Evolutionary conservation across 1,284 basidiomycete species (phyloP).

Genomic region (Microbotryum saponariae): DNA sequence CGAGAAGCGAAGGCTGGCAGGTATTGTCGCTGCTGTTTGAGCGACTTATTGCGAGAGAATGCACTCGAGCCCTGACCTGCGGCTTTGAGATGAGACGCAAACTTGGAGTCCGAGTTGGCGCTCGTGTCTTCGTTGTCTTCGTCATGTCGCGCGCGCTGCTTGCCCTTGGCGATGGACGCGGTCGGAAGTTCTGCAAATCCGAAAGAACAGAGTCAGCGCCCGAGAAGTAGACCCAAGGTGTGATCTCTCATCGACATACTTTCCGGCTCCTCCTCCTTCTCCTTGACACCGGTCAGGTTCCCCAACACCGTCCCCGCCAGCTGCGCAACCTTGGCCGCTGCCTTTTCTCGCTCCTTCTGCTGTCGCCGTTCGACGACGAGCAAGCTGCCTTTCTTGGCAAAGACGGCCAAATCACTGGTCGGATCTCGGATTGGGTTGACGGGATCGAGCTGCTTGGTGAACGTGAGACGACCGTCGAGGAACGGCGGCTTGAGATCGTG

Average conservation of each 20-base stretch:
- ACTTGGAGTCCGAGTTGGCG: slow-evolving; percentile 82
- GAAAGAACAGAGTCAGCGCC: neutral
- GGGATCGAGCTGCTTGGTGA: slow-evolving; percentile 92
- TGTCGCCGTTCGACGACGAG: slow-evolving; percentile 93
- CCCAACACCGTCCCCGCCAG: slow-evolving; percentile 88
- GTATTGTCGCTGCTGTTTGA: slow-evolving; percentile 94
- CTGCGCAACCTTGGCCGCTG: slow-evolving; percentile 87
- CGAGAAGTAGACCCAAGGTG: neutral
- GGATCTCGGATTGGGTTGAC: slow-evolving; percentile 92
- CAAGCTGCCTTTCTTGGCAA: slow-evolving; percentile 87
- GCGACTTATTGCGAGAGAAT: slow-evolving; percentile 72
- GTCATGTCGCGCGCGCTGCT: slow-evolving; percentile 47
- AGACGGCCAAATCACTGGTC: slow-evolving; percentile 89
- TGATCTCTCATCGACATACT: slow-evolving; percentile 5
- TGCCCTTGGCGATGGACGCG: slow-evolving; percentile 47
- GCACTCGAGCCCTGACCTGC: slow-evolving; percentile 57
- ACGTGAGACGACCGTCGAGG: slow-evolving; percentile 90
- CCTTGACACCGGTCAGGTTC: slow-evolving; percentile 95
- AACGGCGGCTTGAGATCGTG: slow-evolving; percentile 97
- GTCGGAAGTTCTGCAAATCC: slow-evolving; percentile 44
- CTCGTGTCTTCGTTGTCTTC: slow-evolving; percentile 60
- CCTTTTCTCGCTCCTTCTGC: slow-evolving; percentile 88
- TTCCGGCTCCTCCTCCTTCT: slow-evolving; percentile 62
- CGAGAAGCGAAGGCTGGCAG: slow-evolving; percentile 95
- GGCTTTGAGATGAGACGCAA: slow-evolving; percentile 73